A percentile compares a stretch with the other conserved stretches of the same genome.
Conservation (phyloP, 306 rosid genomes). For the Hippophae tibetana region DNA sequence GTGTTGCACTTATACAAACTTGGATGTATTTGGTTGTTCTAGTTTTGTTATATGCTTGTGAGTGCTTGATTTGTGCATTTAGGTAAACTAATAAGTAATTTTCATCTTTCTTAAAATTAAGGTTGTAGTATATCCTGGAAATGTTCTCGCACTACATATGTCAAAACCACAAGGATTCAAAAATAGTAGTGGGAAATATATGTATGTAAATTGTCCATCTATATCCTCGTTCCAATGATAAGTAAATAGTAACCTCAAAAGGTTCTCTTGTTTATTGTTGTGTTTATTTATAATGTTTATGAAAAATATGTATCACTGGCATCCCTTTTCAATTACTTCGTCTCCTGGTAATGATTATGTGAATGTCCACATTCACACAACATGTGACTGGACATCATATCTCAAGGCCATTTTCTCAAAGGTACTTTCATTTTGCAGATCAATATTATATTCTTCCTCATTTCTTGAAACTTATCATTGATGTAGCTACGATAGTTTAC, state of each 20-base stretch:
- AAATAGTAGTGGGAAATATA: conserved; percentile 56
- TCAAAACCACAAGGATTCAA: conserved; percentile 55
- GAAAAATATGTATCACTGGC: conserved; percentile 31
- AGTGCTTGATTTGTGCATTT: conserved; percentile 66
- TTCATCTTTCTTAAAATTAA: conserved; percentile 7
- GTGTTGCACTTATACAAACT: conserved; percentile 31
- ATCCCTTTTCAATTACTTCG: conserved; percentile 80
- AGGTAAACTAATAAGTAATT: conserved; percentile 11
- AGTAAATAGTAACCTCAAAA: not conserved
- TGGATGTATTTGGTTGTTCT: conserved; percentile 88
- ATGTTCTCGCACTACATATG: conserved; percentile 49
- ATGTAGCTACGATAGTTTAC: too few relatives aligned
- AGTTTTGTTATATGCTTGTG: conserved; percentile 56
- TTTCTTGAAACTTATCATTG: too few relatives aligned
- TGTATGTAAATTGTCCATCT: conserved; percentile 54
- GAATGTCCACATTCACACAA: conserved; percentile 57
- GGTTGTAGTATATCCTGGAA: conserved; percentile 66
- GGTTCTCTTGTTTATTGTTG: not conserved
- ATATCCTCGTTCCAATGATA: conserved; percentile 85
- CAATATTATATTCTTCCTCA: too few relatives aligned
- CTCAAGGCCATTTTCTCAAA: conserved; percentile 59
- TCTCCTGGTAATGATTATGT: conserved; percentile 81
- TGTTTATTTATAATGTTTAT: too few relatives aligned
- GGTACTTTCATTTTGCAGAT: conserved; percentile 22
- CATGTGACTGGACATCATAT: conserved; percentile 25